Conservation (phyloP, 345 rosid species). For the Ailanthus altissimus region DNA sequence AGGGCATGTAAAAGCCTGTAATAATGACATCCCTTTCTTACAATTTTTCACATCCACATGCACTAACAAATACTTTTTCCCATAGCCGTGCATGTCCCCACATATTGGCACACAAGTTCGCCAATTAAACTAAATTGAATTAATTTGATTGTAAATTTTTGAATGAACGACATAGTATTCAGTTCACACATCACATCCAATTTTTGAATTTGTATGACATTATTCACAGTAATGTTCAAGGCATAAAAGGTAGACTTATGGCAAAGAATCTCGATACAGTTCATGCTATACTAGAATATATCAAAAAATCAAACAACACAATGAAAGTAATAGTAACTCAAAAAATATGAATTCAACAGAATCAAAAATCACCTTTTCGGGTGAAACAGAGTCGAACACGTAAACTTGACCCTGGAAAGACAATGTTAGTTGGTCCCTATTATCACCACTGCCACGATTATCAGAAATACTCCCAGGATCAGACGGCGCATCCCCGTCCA, state of each 20-base stretch:
- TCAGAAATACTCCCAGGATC: slow-evolving; percentile 53
- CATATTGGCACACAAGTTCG: too few species aligned
- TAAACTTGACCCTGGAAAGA: slow-evolving; percentile 82
- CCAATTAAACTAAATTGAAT: neutral
- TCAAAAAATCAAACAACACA: neutral
- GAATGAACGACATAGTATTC: slow-evolving; percentile 1
- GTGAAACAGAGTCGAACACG: slow-evolving; percentile 67
- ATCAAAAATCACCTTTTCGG: slow-evolving; percentile 54
- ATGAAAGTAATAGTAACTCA: neutral
- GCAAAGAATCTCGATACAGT: neutral
- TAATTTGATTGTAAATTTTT: neutral
- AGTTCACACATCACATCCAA: neutral
- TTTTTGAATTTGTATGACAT: too few species aligned
- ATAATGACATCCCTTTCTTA: too few species aligned
- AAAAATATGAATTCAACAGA: slow-evolving; percentile 1
- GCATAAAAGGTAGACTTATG: neutral
- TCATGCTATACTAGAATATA: neutral
- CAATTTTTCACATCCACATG: too few species aligned
- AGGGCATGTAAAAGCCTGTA: too few species aligned
- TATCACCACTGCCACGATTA: slow-evolving; percentile 44
- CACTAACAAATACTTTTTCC: too few species aligned
- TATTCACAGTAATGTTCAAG: neutral
- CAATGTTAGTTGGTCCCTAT: slow-evolving; percentile 64
- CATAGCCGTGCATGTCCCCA: too few species aligned
- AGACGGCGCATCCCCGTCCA: slow-evolving; percentile 49